Evolutionary conservation across 169 alveolate genomes (phyloP), one percentile per base, ranked within the genome.

Genomic region (Plasmodium ovale): DNA sequence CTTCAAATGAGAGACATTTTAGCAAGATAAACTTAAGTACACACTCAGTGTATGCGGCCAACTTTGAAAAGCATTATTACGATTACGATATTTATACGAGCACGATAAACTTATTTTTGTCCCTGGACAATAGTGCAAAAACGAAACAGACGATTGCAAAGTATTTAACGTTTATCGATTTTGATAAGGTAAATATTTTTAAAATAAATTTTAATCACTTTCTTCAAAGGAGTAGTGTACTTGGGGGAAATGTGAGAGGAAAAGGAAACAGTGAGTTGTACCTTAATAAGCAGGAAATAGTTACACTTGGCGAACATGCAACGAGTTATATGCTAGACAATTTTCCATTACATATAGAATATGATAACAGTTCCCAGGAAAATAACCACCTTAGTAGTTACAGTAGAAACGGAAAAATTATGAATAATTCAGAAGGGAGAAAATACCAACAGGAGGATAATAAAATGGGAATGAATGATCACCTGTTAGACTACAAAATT

Each of bases 1-100:
- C 4, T 29, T n/a, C 25, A 1, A 39, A 6, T 72, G 16, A n/a
- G 3, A 77, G 62, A 49, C 88, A 77, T 77, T 77, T 77, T 77
- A 68, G 62, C 16, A 69, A 77, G 14, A 60, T 77, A n/a, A 77
- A 77, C 37, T 68, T 77, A 44, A 39, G 47, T 25, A 60, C 68
- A 5, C 88, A 77, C 54, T 27, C 64, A 12, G 1, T 62, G 4
- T 77, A 77, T 64, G 51, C 88, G 0, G 29, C 88, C 0, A 25
- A 37, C 19, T 77, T 77, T 77, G 88, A 77, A 77, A 62, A 77
- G 27, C 44, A 44, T 62, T 60, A 77, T 54, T 67, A 77, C 27
- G 39, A 62, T 51, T 77, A 77, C 62, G 88, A 77, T 21, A 44
- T 60, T 37, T 14, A 25, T n/a, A 82, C 71, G 10, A 82, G 56